Percentiles rank a stretch among this genome's conserved stretches.
Conservation (phyloP, 1,284 basidiomycete genomes). For the Ganoderma lucidum region DNA sequence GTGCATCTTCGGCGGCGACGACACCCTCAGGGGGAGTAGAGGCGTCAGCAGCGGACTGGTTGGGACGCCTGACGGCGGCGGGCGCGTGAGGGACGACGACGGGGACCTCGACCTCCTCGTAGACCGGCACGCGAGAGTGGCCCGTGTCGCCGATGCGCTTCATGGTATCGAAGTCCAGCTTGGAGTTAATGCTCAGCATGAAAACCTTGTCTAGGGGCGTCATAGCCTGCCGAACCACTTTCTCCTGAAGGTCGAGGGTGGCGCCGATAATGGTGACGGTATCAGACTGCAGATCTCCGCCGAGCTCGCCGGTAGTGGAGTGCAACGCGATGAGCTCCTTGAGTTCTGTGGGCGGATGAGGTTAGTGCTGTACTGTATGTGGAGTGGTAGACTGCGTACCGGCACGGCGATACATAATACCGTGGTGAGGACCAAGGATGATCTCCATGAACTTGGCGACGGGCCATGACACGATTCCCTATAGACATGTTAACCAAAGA, state of each 20-base stretch:
- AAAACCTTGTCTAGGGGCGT: constrained; percentile 81
- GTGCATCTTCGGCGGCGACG: constrained; percentile 19
- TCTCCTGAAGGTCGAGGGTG: constrained; percentile 76
- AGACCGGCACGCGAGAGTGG: constrained; percentile 80
- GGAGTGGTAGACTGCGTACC: constrained; percentile 20
- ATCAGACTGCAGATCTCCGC: constrained; percentile 74
- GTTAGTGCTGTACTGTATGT: not conserved
- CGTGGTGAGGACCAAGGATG: constrained; percentile 67
- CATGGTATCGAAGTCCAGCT: constrained; percentile 80
- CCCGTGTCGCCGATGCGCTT: constrained; percentile 79
- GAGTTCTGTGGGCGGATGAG: constrained; percentile 51
- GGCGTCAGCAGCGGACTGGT: constrained; percentile 4
- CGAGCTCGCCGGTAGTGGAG: constrained; percentile 58
- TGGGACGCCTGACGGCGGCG: constrained; percentile 2
- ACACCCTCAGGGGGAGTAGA: not conserved
- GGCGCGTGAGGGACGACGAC: constrained; percentile 21
- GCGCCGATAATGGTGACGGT: constrained; percentile 81
- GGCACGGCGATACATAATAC: constrained; percentile 61
- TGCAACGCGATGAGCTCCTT: constrained; percentile 80
- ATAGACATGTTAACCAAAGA: not conserved
- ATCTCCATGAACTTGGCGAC: constrained; percentile 74
- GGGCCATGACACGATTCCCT: constrained; percentile 86
- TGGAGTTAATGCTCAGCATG: constrained; percentile 83
- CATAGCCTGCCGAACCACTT: constrained; percentile 67
- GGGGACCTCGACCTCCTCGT: constrained; percentile 73